A percentile compares a stretch with the other conserved stretches of the same genome.
These are phyloP conservation scores for Boechera divaricarpa DNA, from an alignment of 345 rosid genomes.

Conservation along the genomic window DNA sequence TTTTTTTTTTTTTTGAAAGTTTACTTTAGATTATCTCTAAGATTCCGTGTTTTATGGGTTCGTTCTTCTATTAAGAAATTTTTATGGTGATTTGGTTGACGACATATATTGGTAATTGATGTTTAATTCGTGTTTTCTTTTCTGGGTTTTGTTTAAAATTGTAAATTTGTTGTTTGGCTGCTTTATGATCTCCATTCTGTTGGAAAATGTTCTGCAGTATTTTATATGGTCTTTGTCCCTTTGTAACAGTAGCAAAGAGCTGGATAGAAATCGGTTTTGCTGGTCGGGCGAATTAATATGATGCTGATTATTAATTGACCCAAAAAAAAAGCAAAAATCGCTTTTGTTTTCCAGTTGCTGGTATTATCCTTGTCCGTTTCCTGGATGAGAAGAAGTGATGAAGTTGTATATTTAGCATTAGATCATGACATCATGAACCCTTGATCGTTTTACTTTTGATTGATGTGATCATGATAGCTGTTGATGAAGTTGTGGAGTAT, in stretches of 20 bases:
- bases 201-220: slow-evolving; percentile 22
- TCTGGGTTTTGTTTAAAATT: slow-evolving; percentile 29
- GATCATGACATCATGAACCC: neutral
- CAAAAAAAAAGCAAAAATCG: neutral
- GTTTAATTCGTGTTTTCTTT: neutral
- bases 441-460: neutral
- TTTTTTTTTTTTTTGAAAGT: neutral
- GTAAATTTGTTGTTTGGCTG: slow-evolving; percentile 6
- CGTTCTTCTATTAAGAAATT: slow-evolving; percentile 16
- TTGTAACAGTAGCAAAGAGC: slow-evolving; percentile 41
- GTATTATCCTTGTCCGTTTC: neutral
- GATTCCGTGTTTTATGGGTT: slow-evolving; percentile 45
- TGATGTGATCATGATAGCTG: neutral
- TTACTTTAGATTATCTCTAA: slow-evolving; percentile 11
- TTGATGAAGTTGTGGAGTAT: neutral
- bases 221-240: slow-evolving; percentile 23
- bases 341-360: neutral
- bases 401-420: slow-evolving; percentile 4
- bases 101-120: neutral
- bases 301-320: neutral
- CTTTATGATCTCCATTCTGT: slow-evolving; percentile 25
- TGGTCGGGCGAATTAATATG: neutral
- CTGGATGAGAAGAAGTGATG: neutral
- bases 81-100: slow-evolving; percentile 25
- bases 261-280: slow-evolving; percentile 16